Conservation (phyloP, 2,329 filamentous ascomycete species). For the Dactylellina sp. region DNA sequence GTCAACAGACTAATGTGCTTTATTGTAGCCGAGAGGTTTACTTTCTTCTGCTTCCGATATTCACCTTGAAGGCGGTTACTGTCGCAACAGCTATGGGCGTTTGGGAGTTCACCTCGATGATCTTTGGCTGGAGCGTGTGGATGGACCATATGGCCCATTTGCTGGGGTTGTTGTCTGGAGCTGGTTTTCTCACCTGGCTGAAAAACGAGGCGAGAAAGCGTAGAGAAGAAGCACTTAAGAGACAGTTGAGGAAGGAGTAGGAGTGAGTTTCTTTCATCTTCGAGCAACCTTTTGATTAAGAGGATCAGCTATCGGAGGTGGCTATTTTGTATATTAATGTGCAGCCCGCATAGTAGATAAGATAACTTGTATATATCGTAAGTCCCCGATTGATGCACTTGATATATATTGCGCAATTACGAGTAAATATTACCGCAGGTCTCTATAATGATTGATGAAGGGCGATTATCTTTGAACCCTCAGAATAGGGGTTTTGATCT, state of each 20-base stretch:
- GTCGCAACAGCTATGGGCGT: slow-evolving; percentile 70
- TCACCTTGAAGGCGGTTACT: slow-evolving; percentile 66
- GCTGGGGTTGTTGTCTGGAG: slow-evolving; percentile 62
- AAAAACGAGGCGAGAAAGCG: slow-evolving; percentile 57
- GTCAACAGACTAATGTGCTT: slow-evolving; percentile 68
- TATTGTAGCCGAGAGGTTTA: slow-evolving; percentile 68
- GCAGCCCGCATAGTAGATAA: too few species aligned
- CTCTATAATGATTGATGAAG: too few species aligned
- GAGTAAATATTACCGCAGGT: too few species aligned
- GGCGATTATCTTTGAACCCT: too few species aligned
- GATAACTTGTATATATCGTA: too few species aligned
- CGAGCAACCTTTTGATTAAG: not conserved
- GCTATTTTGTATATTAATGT: not conserved
- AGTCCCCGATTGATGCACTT: too few species aligned
- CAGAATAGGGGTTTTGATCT: too few species aligned
- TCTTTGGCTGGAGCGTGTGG: slow-evolving; percentile 58
- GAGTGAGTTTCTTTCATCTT: not conserved
- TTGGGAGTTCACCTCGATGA: slow-evolving; percentile 63
- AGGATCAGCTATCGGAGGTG: not conserved
- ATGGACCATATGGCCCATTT: slow-evolving; percentile 64
- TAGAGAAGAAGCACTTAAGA: slow-evolving; percentile 58
- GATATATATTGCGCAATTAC: too few species aligned
- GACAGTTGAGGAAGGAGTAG: slow-evolving; percentile 57
- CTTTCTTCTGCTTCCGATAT: slow-evolving; percentile 66
- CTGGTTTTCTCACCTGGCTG: slow-evolving; percentile 59